phyloP scores from a whole-genome alignment of 1,284 basidiomycete genomes.

The Trametes versicolor region DNA sequence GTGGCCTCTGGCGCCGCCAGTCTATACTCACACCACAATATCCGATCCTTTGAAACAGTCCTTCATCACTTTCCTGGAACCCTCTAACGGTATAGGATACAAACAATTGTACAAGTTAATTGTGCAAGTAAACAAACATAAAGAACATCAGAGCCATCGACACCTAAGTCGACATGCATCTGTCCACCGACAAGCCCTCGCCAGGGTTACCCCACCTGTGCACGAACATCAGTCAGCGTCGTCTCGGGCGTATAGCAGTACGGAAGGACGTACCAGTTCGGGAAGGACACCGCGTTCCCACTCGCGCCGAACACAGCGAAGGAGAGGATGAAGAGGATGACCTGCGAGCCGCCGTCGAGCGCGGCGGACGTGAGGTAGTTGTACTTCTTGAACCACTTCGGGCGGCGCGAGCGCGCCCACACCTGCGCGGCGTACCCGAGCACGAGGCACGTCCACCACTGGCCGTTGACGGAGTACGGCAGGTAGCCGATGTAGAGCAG shows the following conservation, averaged over 20 bases:
- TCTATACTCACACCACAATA: too few relatives aligned
- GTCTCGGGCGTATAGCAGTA: too few relatives aligned
- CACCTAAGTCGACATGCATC: slow-evolving; percentile 32
- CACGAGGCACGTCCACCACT: slow-evolving; percentile 56
- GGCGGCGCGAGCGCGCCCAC: slow-evolving; percentile 56
- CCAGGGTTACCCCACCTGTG: slow-evolving; percentile 45
- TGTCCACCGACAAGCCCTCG: slow-evolving; percentile 40
- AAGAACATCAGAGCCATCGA: neutral
- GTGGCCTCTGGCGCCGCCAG: neutral
- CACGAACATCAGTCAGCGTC: neutral
- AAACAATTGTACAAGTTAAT: neutral
- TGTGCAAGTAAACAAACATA: neutral
- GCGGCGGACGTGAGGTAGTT: slow-evolving; percentile 58
- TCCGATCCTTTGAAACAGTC: neutral
- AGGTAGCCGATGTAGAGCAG: slow-evolving; percentile 62
- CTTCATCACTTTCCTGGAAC: neutral
- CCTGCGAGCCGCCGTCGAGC: slow-evolving; percentile 58
- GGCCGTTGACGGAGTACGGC: slow-evolving; percentile 65
- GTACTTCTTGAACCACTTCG: slow-evolving; percentile 62
- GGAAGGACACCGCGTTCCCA: slow-evolving; percentile 64
- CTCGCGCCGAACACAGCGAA: slow-evolving; percentile 76
- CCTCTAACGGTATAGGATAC: slow-evolving; percentile 16
- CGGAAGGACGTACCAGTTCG: slow-evolving; percentile 45
- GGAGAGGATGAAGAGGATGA: slow-evolving; percentile 58
- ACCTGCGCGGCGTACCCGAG: slow-evolving; percentile 59